Evolutionary conservation across 139 green algal species (phyloP).

Genomic region (Tetraselmis striata): DNA sequence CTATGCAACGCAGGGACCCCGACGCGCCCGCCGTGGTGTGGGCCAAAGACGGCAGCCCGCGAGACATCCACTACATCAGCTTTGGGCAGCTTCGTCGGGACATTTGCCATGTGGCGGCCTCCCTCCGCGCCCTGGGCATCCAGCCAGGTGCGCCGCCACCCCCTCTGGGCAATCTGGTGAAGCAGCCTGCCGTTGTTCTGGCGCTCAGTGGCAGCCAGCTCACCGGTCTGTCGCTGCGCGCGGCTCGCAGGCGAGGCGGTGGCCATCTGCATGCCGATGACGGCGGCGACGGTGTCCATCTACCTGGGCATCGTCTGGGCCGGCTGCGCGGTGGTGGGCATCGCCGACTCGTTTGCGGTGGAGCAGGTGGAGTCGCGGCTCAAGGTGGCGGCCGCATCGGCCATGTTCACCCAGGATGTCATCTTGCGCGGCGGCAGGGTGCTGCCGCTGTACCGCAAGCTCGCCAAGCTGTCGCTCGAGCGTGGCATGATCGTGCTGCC

Average conservation of each 20-base stretch:
- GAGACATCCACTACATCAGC: conserved; percentile 35
- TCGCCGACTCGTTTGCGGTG: conserved; percentile 79
- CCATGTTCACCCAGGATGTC: conserved; percentile 80
- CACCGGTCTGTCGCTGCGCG: no score
- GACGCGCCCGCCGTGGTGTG: conserved; percentile 59
- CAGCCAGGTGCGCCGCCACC: conserved; percentile 25
- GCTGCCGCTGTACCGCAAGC: conserved; percentile 65
- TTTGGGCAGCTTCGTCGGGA: conserved; percentile 36
- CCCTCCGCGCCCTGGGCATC: conserved; percentile 27
- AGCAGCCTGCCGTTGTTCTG: no score
- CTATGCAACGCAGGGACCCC: conserved; percentile 31
- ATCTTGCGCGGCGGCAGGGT: conserved; percentile 61
- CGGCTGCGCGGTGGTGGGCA: conserved; percentile 71
- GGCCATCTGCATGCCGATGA: conserved; percentile 80
- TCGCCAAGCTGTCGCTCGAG: conserved; percentile 28
- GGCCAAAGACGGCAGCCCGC: conserved; percentile 51
- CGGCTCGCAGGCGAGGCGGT: conserved; percentile 59
- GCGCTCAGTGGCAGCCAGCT: no score
- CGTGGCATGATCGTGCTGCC: conserved; percentile 20
- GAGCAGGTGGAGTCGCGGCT: conserved; percentile 66
- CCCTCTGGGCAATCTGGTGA: no score
- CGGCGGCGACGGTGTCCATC: conserved; percentile 39
- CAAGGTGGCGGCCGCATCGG: conserved; percentile 48
- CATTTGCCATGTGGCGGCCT: conserved; percentile 30
- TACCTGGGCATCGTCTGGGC: conserved; percentile 84